Evolutionary conservation across 441 rosid species (phyloP), one percentile per base, ranked within the genome.

Genomic region (Erodium moschatum): DNA sequence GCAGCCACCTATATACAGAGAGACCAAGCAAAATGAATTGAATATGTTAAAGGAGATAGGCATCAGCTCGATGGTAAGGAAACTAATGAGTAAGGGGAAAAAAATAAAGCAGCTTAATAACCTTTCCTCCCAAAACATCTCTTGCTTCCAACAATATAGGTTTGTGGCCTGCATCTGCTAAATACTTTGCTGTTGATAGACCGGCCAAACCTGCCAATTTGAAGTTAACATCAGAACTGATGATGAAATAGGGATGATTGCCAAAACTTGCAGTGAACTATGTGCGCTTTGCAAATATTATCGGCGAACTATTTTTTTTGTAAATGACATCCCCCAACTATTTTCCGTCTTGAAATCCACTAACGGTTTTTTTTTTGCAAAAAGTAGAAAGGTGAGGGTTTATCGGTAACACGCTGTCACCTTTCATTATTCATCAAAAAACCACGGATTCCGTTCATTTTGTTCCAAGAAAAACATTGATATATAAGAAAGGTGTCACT

Each of bases 71-170:
- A 9, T 35, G 38, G 16, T 56, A 60, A 63, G 64, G 70, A 42
- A 58, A 74, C 38, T 9, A 38, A 5, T 5, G 19, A 52, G 56
- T 13, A 69, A 54, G 27, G 61, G 9, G 21, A 2, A 1, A 62
- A 12, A 71, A 54, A 61, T 18, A 66, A 44, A 64, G 66, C 15
- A 77, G 70, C 15, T 29, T 48, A 78, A 61, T 44, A 79, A 90
- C 98, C 98, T 93, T 93, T 84, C 98, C 98, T 60, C 98, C 98
- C 58, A 90, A 85, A 77, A 89, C 97, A 78, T 90, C 98, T 83
- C 95, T 85, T 66, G 90, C 94, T 84, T 93, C 96, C n/a, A 90
- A 79, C 76, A 93, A 69, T 75, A 90, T 24, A 76, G 95, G 97
- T 77, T 81, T 80, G 66, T 93, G 98, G 61, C 98, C 96, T 69